phyloP scores from a whole-genome alignment of 148 eudicot species.

The Chenopodium quinoa region DNA sequence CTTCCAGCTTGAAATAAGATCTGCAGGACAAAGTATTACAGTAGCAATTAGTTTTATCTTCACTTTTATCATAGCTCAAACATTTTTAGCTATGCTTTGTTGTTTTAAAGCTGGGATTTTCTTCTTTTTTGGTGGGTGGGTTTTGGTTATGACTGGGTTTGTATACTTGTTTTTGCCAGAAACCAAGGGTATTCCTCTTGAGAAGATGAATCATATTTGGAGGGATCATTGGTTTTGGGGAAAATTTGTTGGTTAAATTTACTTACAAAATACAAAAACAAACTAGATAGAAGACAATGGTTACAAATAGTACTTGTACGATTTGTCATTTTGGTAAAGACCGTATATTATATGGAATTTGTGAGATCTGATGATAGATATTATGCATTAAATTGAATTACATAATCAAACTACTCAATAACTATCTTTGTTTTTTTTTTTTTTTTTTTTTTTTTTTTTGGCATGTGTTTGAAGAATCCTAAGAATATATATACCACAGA shows the following conservation, averaged over 20 bases:
- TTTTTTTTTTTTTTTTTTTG: too few relatives aligned
- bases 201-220: conserved; percentile 36
- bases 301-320: too few relatives aligned
- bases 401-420: too few relatives aligned
- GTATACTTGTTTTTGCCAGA: conserved; percentile 35
- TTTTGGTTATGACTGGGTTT: conserved; percentile 34
- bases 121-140: conserved; percentile 42
- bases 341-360: too few relatives aligned
- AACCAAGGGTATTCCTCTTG: conserved; percentile 28
- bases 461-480: too few relatives aligned
- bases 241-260: conserved; percentile 13
- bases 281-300: too few relatives aligned
- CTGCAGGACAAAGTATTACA: conserved; percentile 32
- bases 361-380: too few relatives aligned
- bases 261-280: neutral
- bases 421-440: too few relatives aligned
- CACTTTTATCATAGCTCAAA: conserved; percentile 31
- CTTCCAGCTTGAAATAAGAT: conserved; percentile 28
- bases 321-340: too few relatives aligned
- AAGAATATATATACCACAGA: too few relatives aligned
- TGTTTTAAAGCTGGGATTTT: conserved; percentile 32
- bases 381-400: too few relatives aligned
- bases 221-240: conserved; percentile 36
- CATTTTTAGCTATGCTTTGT: conserved; percentile 35
- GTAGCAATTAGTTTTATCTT: conserved; percentile 34